Base-by-base conservation (phyloP, 805 yeast species). In the Suhomyces prunicola region DNA sequence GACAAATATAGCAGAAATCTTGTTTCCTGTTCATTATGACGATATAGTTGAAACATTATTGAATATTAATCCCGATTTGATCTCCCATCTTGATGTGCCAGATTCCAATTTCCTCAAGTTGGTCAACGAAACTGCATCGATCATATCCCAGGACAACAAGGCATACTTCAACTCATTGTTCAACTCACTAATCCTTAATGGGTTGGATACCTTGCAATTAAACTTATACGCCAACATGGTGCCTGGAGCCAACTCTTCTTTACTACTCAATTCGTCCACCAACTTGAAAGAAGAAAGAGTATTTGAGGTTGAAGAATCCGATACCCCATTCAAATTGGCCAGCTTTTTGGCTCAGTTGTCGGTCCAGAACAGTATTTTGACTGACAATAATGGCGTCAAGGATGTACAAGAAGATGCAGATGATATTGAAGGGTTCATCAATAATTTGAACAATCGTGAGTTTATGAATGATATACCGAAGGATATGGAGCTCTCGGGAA, bases 301-400 rank as follows among this genome's bases (percentile, higher is more conserved):
- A 12, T 13, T 61, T 17, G 53, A 54, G 7, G 47, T 44, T 39
- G 53, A 44, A 12, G 47, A 50, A 10, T 29, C 50, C 8, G 56
- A 52, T 33, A 60, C 58, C 47, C 53, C 57, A 1, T 60, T 84
- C 81, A 72, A 71, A 53, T 76, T 90, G 50, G 96, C 96, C 1
- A 81, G 83, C 26, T 76, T 86, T 41, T 73, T 90, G 54, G 93
- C 93, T 1, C 83, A 80, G 47, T 76, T 86, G 36, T 80, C 90
- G 1, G 80, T 84, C 51, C 92, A 87, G 63, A 81, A 88, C 36
- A 81, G 76, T 46, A 74, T 77, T 13, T 71, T 87, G 63, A 61
- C 64, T 51, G 78, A 79, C 46, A 79, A 76, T 47, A 79, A 78
- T 46, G 67, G 71, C 50, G 69, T 56, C 26, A 57, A 58, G 23